phyloP scores from a whole-genome alignment of 2,329 filamentous ascomycete species.

The Trichoderma koningii region DNA sequence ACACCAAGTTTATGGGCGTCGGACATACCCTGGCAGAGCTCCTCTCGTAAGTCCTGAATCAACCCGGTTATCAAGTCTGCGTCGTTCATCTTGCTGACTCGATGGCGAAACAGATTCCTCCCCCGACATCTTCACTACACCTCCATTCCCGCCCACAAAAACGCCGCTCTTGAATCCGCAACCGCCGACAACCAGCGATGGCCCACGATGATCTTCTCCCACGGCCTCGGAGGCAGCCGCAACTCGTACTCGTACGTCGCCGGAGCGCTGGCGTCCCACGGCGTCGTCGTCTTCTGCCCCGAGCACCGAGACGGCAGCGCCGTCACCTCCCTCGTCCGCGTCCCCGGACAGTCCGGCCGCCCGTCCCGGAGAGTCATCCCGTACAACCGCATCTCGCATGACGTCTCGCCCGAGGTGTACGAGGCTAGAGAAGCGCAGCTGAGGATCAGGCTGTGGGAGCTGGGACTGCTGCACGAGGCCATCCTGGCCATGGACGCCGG shows the following conservation, averaged over 20 bases:
- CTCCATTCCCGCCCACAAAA: constrained; percentile 70
- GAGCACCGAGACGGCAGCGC: constrained; percentile 83
- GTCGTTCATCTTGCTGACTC: background rate
- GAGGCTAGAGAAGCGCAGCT: constrained; percentile 70
- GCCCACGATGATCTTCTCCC: constrained; percentile 84
- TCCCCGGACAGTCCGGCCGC: constrained; percentile 51
- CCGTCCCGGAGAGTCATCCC: constrained; percentile 43
- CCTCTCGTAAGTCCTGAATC: constrained; percentile 51
- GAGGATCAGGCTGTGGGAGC: constrained; percentile 75
- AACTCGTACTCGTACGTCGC: constrained; percentile 85
- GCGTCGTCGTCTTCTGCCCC: constrained; percentile 76
- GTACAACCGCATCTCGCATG: constrained; percentile 61
- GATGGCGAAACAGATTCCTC: constrained; percentile 53
- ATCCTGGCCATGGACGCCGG: constrained; percentile 66
- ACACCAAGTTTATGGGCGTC: constrained; percentile 74
- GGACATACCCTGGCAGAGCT: constrained; percentile 59
- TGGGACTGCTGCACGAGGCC: constrained; percentile 70
- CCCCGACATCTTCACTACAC: constrained; percentile 74
- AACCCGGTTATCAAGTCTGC: background rate
- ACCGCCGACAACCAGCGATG: constrained; percentile 57
- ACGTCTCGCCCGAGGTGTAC: constrained; percentile 65
- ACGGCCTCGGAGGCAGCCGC: constrained; percentile 77
- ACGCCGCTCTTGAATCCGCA: constrained; percentile 63
- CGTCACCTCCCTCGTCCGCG: constrained; percentile 71
- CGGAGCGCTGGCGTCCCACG: constrained; percentile 77